Evolutionary conservation across 2,329 filamentous ascomycete genomes (phyloP), one percentile per base, ranked within the genome.

Genomic region (Chaetomium strumarium): DNA sequence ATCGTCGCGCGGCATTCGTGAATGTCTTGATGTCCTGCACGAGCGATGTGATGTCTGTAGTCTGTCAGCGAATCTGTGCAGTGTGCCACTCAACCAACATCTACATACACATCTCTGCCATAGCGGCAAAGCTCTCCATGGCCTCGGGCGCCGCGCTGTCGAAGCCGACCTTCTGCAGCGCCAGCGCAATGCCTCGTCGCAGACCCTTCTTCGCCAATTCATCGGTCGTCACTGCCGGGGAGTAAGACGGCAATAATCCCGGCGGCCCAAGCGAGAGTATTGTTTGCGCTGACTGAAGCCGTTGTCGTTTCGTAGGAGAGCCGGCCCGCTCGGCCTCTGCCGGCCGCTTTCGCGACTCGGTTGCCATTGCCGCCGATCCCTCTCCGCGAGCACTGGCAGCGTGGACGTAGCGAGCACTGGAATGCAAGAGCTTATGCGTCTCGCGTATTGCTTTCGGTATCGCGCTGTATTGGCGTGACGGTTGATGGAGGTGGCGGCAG

Each of bases 111-210:
- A 73, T 72, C 61, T 85, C 81, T 1, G 78, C 75, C 58, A 76
- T 70, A 17, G 69, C 66, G 4, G 78, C 74, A 40, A 85, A 79
- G 58, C 76, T 76, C 63, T 84, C 80, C 59, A 85, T 65, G 1
- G 81, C 80, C 49, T 81, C 77, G 8, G 73, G 71, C 1, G 71
- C 75, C 13, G 80, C 75, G 24, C 72, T 69, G 30, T 76, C 71
- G 59, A 84, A 85, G 29, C 82, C 82, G 36, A 83, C 76, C 55
- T 83, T 76, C 39, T 77, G 67, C 29, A 85, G 65, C 3, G 75
- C 74, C 51, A 84, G 64, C 0, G 74, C 76, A 51, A 85, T 77
- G 11, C 79, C 77, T 46, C 80, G 75, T 42, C 75, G 73, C 24
- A 85, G 68, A 1, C 75, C 72, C 36, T 50, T 55, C 19, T 55